Percentiles rank a stretch among this genome's conserved stretches.
Conservation (phyloP, 768 basidiomycete genomes). For the Asterophora lycoperdoides region DNA sequence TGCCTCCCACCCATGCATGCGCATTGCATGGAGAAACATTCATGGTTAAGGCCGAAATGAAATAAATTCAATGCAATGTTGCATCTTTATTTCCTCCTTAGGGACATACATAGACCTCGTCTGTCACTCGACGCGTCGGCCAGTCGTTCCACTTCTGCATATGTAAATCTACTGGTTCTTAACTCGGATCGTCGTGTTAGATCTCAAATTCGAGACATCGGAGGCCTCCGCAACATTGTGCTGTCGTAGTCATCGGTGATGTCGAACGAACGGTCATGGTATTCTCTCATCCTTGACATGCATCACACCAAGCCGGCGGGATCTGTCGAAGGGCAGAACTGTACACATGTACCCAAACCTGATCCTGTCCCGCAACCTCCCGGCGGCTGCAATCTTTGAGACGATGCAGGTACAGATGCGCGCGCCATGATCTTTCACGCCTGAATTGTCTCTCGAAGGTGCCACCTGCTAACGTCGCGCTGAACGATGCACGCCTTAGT, state of each 20-base stretch:
- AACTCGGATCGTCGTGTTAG: background rate
- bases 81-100: background rate
- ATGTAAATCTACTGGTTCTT: background rate
- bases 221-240: background rate
- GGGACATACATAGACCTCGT: background rate
- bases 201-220: constrained; percentile 1
- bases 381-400: constrained; percentile 2
- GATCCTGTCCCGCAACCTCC: background rate
- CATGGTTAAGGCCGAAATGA: constrained; percentile 8
- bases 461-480: background rate
- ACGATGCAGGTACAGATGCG: background rate
- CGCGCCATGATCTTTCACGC: background rate
- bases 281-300: background rate
- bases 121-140: background rate
- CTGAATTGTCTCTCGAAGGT: background rate
- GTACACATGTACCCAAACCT: background rate
- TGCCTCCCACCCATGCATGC: background rate
- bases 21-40: constrained; percentile 1
- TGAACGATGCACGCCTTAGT: background rate
- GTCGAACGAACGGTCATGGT: background rate
- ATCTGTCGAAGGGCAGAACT: no score
- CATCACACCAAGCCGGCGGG: no score
- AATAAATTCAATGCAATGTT: background rate
- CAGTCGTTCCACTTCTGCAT: background rate
- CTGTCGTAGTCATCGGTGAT: background rate